Evolutionary conservation across 495 filamentous ascomycete genomes (phyloP).

Genomic region (Lasiosphaeria hispida): DNA sequence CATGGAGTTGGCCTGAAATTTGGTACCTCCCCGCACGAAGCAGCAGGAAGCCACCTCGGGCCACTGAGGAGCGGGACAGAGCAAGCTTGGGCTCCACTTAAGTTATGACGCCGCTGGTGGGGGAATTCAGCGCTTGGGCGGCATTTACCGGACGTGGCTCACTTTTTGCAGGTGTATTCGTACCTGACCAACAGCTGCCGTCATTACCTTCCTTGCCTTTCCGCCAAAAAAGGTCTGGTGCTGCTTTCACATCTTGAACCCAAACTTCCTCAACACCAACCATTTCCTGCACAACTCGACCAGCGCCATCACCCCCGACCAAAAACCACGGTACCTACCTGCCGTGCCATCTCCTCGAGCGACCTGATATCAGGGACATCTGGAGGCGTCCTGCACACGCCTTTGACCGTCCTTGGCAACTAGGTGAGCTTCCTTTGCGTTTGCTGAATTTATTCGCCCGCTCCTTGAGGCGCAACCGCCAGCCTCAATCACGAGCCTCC

Average conservation of each 20-base stretch:
- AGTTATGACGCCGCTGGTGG: neutral
- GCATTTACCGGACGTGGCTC: conserved; percentile 24
- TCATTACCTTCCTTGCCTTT: conserved; percentile 27
- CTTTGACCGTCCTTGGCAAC: conserved; percentile 23
- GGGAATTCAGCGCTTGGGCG: conserved; percentile 17
- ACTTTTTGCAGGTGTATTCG: conserved; percentile 23
- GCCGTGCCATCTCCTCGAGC: neutral
- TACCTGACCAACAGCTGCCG: conserved; percentile 35
- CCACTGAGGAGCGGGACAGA: no score
- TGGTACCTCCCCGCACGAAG: no score
- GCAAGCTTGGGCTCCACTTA: conserved; percentile 1
- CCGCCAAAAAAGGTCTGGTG: conserved; percentile 27
- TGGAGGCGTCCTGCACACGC: conserved; percentile 39
- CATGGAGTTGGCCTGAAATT: no score
- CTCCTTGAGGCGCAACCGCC: conserved; percentile 5
- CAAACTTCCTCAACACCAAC: conserved; percentile 16
- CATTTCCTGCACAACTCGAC: conserved; percentile 3
- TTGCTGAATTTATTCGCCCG: conserved; percentile 13
- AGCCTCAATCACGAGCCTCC: conserved; percentile 11
- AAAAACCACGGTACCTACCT: neutral
- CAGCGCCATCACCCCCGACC: conserved; percentile 15
- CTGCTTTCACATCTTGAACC: conserved; percentile 17
- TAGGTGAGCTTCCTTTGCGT: conserved; percentile 20
- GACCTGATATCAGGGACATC: conserved; percentile 16
- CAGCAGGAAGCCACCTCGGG: no score